These are phyloP conservation scores for Ottelia alismoides DNA, from an alignment of 106 monocot genomes.

Conservation along the genomic window DNA sequence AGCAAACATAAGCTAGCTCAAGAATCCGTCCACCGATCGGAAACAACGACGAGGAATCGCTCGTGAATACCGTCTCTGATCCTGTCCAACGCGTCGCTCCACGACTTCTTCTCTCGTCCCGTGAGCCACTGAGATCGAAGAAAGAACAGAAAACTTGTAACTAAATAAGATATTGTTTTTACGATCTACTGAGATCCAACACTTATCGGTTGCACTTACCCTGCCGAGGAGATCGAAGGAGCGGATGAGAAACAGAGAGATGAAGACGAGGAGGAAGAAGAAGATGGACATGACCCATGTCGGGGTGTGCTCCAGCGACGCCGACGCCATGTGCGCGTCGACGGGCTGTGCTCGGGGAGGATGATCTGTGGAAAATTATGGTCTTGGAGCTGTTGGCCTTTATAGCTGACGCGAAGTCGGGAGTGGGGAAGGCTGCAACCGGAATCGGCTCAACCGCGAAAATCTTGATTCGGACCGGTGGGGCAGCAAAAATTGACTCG, in stretches of 20 bases:
- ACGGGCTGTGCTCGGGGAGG: neutral
- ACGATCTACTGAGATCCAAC: neutral
- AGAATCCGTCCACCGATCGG: neutral
- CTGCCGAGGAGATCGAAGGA: neutral
- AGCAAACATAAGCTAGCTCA: neutral
- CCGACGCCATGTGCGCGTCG: neutral
- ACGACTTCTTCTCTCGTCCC: neutral
- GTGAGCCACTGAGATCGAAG: neutral
- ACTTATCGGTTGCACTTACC: no score
- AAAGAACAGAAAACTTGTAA: neutral
- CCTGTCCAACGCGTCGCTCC: neutral
- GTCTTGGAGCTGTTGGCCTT: no score
- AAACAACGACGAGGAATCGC: neutral
- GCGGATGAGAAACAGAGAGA: neutral
- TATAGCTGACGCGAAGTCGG: no score
- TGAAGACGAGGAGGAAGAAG: conserved; percentile 3
- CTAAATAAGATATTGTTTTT: neutral
- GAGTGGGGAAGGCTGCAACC: no score
- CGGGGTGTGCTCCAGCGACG: conserved; percentile 1
- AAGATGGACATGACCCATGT: neutral
- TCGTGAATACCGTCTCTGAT: conserved; percentile 1
- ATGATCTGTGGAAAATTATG: no score
- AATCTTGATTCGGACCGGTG: no score
- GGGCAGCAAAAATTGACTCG: no score
- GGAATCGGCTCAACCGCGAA: no score